Evolutionary conservation across 768 basidiomycete species (phyloP).

Genomic region (Phylloporus sp.): DNA sequence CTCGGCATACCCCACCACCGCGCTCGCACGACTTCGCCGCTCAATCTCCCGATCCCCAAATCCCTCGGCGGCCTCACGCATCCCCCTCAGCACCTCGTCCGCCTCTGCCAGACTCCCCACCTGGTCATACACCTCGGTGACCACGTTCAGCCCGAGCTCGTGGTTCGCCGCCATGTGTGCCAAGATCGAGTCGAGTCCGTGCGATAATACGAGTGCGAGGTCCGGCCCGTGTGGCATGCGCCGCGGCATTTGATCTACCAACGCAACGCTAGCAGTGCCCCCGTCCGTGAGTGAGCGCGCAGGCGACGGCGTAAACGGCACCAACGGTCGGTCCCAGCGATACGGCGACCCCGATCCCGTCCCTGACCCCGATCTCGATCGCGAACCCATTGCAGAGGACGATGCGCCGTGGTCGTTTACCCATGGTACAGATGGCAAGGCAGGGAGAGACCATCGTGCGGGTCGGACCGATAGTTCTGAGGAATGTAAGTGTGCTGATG

Average conservation of each 20-base stretch:
- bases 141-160: slow-evolving; percentile 40
- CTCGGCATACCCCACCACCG: too few relatives aligned
- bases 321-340: neutral
- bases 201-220: slow-evolving; percentile 9
- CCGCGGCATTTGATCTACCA: too few relatives aligned
- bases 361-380: neutral
- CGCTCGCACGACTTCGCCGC: neutral
- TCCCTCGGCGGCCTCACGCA: slow-evolving; percentile 36
- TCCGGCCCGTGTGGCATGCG: slow-evolving; percentile 12
- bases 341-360: neutral
- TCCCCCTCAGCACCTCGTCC: slow-evolving; percentile 36
- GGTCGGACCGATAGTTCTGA: slow-evolving; percentile 1
- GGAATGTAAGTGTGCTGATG: slow-evolving; percentile 9
- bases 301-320: slow-evolving; percentile 7
- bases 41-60: slow-evolving; percentile 18
- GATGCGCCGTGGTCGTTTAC: neutral
- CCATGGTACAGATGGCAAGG: slow-evolving; percentile 1
- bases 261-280: neutral
- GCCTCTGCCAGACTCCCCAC: slow-evolving; percentile 35
- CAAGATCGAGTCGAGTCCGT: slow-evolving; percentile 34
- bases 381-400: neutral
- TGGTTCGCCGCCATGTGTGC: slow-evolving; percentile 43
- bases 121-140: slow-evolving; percentile 35
- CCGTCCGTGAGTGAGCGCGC: neutral
- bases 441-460: slow-evolving; percentile 21